phyloP scores from a whole-genome alignment of 257 asterid species.

The Echium plantagineum region DNA sequence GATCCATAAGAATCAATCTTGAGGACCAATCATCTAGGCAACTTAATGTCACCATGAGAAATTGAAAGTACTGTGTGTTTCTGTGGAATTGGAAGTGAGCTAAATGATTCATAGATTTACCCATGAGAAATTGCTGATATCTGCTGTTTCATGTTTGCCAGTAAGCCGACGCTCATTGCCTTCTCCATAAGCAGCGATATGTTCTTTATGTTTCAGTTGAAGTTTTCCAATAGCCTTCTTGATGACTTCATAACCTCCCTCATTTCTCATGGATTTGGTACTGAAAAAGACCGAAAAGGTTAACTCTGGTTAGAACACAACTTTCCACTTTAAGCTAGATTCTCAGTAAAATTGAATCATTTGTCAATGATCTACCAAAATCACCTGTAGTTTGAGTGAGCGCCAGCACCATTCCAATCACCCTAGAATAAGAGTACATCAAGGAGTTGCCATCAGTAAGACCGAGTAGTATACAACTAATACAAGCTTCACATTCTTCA shows the following conservation, averaged over 20 bases:
- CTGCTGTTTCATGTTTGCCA: conserved; percentile 82
- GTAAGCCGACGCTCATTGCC: conserved; percentile 95
- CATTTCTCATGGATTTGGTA: conserved; percentile 76
- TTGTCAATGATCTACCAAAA: neutral
- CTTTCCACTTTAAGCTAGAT: neutral
- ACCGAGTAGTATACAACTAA: neutral
- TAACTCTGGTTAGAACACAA: neutral
- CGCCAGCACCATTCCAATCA: conserved; percentile 98
- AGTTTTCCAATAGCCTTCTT: conserved; percentile 85
- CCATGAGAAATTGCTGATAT: conserved; percentile 68
- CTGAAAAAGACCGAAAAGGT: conserved; percentile 21
- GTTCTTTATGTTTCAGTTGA: conserved; percentile 66
- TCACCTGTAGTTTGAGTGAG: conserved; percentile 85
- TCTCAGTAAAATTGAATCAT: neutral
- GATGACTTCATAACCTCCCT: conserved; percentile 67
- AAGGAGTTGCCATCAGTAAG: neutral
- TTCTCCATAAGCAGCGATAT: conserved; percentile 89
- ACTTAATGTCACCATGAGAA: too few relatives aligned
- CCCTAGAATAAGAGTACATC: conserved; percentile 31
- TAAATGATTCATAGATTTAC: conserved; percentile 18
- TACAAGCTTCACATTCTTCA: neutral
- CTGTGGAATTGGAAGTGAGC: neutral
- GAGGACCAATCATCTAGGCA: too few relatives aligned
- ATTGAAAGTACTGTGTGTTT: too few relatives aligned
- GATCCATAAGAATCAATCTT: too few relatives aligned